phyloP scores from a whole-genome alignment of 306 rosid genomes.

The Carpinus viminea region DNA sequence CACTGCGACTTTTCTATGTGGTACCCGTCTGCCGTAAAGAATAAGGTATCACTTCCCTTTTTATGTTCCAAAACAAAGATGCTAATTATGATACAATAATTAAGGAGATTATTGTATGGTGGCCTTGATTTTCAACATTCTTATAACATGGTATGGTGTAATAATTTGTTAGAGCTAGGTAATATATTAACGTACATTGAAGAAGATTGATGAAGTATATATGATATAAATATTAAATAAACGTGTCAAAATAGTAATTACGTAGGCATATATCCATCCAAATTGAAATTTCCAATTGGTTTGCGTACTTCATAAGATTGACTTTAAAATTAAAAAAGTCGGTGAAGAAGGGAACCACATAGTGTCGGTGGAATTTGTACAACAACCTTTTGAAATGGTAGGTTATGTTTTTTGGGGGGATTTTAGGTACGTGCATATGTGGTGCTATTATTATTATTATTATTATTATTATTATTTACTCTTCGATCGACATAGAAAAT shows the following conservation, averaged over 20 bases:
- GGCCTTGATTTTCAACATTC: not conserved
- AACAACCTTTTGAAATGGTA: constrained; percentile 4
- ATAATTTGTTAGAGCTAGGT: not conserved
- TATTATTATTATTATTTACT: too few relatives aligned
- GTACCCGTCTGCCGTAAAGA: not conserved
- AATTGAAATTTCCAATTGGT: not conserved
- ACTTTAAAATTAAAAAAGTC: too few relatives aligned
- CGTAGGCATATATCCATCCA: not conserved
- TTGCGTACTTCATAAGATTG: not conserved
- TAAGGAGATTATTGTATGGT: not conserved
- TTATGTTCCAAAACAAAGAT: too few relatives aligned
- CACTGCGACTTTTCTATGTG: not conserved
- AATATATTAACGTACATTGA: not conserved
- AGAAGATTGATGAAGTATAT: not conserved
- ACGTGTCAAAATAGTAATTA: not conserved
- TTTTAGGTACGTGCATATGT: too few relatives aligned
- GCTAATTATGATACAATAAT: too few relatives aligned
- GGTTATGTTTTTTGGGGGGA: too few relatives aligned
- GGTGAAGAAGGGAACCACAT: not conserved
- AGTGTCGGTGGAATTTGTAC: constrained; percentile 12
- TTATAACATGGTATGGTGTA: not conserved
- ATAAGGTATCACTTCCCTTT: not conserved
- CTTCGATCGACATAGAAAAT: too few relatives aligned
- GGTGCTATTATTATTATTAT: too few relatives aligned
- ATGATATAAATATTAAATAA: not conserved